Base-by-base conservation (phyloP, 257 asterid genomes). In the Nicotiana sylvestris region DNA sequence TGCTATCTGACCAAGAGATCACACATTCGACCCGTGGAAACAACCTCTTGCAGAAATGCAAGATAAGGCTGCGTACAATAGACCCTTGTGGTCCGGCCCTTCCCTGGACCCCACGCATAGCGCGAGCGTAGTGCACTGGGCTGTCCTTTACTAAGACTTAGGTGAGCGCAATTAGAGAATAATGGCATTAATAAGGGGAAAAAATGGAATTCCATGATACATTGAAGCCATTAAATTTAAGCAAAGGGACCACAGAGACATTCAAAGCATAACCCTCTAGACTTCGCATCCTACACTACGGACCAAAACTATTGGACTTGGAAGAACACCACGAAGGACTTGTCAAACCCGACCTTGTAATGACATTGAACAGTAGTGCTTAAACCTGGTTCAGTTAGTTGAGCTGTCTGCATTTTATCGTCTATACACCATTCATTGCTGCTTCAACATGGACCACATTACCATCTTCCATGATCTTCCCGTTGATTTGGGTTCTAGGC, bases 401-500 rank as follows among this genome's bases (percentile, higher is more conserved):
- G 76, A 64, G 5, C 21, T 46, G 21, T 72, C 58, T 69, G 30
- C 7, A 53, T 65, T 80, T 67, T 70, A 21, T 72, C n/a, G 17
- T 78, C 82, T 81, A 90, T 65, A 83, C 86, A 56, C 86, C 82
- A 17, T 85, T 90, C 17, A 55, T 79, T 3, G 81, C 89, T 55
- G 88, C 81, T 85, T 91, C 91, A 69, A 80, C 87, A 81, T 83
- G 91, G 56, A 79, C 86, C 0, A 78, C 80, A 39, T 83, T 85
- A 76, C 91, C 92, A 32, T 88, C 88, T 76, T 92, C 94, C 88
- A 68, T 66, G 15, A 76, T 77, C 89, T 77, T 90, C 29, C 92
- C 93, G 18, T 88, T 92, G 85, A 85, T 57, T 84, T 89, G 94
- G 17, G 90, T 85, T 83, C 93, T 86, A 6, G 87, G 87, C 90